A percentile compares a stretch with the other conserved stretches of the same genome.
Conservation (phyloP, 2,329 filamentous ascomycete genomes). For the Colletotrichum paranaense region DNA sequence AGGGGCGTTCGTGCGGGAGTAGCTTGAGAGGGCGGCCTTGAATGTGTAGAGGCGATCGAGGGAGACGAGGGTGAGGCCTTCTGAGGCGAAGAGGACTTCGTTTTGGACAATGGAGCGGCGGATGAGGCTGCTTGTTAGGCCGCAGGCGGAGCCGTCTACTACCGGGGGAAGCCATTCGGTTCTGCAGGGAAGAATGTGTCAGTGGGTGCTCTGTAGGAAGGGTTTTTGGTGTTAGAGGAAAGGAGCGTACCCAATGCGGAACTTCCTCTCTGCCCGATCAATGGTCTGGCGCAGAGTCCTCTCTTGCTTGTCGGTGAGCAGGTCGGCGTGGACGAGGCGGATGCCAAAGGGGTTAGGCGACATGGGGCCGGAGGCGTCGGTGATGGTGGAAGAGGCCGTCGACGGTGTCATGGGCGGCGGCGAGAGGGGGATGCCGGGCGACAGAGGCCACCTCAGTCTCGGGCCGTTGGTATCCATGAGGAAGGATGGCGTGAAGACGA, state of each 20-base stretch:
- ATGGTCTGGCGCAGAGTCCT: constrained; percentile 60
- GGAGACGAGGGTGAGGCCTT: constrained; percentile 68
- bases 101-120: constrained; percentile 69
- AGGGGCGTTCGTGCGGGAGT: constrained; percentile 58
- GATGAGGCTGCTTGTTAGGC: constrained; percentile 63
- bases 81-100: constrained; percentile 69
- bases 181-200: constrained; percentile 39
- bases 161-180: constrained; percentile 57
- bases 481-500: constrained; percentile 47
- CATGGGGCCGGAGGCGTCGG: constrained; percentile 44
- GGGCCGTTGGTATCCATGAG: constrained; percentile 43
- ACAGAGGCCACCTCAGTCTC: constrained; percentile 45
- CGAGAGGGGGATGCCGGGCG: constrained; percentile 53
- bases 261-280: constrained; percentile 62
- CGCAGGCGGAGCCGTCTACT: constrained; percentile 54
- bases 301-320: constrained; percentile 59
- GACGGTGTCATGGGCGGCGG: constrained; percentile 60
- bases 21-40: constrained; percentile 69
- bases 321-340: constrained; percentile 60
- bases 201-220: not conserved
- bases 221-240: constrained; percentile 18
- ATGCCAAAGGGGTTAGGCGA: constrained; percentile 57
- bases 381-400: constrained; percentile 54
- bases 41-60: constrained; percentile 74
- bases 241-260: constrained; percentile 39